These are phyloP conservation scores for Graphiopsis chlorocephala DNA, from an alignment of 2,329 filamentous ascomycete genomes.

Conservation along the genomic window DNA sequence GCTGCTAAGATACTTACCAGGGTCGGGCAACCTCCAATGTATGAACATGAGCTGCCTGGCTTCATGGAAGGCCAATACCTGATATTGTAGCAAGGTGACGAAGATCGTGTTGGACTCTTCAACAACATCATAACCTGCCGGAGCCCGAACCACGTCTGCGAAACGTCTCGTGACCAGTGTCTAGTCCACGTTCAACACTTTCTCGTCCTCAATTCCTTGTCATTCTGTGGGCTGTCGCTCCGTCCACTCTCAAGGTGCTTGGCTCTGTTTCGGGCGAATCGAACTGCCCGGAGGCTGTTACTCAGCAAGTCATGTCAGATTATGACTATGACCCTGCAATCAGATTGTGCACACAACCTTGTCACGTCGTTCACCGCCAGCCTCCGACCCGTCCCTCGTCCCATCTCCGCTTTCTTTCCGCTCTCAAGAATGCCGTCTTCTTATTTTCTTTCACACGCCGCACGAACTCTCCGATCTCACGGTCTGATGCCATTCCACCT, in stretches of 20 bases:
- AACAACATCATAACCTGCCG: not conserved
- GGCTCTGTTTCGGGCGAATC: not conserved
- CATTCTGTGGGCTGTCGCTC: not conserved
- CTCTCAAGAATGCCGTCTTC: conserved; percentile 72
- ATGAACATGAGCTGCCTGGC: not conserved
- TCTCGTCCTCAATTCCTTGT: not conserved
- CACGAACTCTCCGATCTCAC: conserved; percentile 84
- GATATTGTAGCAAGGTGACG: not conserved
- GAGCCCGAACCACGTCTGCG: not conserved
- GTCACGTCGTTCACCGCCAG: conserved; percentile 64
- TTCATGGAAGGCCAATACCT: not conserved
- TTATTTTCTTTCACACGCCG: conserved; percentile 76
- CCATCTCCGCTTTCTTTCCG: conserved; percentile 89
- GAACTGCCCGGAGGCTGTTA: not conserved
- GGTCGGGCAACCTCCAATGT: not conserved
- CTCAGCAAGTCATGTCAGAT: not conserved
- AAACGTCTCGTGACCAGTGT: not conserved
- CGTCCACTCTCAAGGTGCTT: not conserved
- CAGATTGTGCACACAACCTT: not conserved
- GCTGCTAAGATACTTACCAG: not conserved
- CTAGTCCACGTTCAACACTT: not conserved
- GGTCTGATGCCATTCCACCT: conserved; percentile 63
- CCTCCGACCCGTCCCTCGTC: conserved; percentile 93
- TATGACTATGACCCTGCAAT: not conserved
- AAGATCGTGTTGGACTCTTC: not conserved